These are phyloP conservation scores for Cetradonia linearis DNA, from an alignment of 495 filamentous ascomycete genomes.

Conservation along the genomic window DNA sequence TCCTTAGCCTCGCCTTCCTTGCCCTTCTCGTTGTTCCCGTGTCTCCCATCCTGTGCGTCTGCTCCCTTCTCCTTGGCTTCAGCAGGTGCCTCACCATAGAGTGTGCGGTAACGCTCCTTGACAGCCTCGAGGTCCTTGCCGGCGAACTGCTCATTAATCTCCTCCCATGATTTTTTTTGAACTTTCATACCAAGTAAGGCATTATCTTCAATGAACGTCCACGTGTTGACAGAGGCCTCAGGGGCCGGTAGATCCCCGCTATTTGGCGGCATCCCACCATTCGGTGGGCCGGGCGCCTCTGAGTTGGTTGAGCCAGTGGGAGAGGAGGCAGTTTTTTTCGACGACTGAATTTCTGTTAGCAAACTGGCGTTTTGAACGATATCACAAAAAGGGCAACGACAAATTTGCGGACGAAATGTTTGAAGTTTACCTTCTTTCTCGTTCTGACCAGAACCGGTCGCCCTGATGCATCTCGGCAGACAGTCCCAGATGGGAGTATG, in stretches of 20 bases:
- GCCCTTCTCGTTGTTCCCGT: neutral
- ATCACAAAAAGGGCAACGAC: neutral
- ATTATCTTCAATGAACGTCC: slow-evolving; percentile 26
- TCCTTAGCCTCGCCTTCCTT: slow-evolving; percentile 6
- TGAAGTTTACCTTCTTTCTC: neutral
- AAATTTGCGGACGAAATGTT: neutral
- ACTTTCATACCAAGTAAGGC: slow-evolving; percentile 22
- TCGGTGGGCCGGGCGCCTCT: too few relatives aligned
- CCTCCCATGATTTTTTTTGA: slow-evolving; percentile 25
- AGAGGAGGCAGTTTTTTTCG: neutral
- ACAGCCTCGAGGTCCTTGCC: slow-evolving; percentile 22
- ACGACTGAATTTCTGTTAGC: neutral
- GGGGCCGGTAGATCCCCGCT: neutral
- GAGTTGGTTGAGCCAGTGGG: neutral
- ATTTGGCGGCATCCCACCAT: neutral
- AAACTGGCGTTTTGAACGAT: neutral
- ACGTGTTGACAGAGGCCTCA: slow-evolving; percentile 10
- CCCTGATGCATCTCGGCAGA: neutral
- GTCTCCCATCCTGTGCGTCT: too few relatives aligned
- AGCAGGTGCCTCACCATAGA: slow-evolving; percentile 6
- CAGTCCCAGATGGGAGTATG: neutral
- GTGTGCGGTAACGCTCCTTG: slow-evolving; percentile 23
- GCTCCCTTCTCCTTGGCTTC: neutral
- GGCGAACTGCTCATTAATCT: slow-evolving; percentile 22
- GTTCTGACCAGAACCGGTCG: neutral